Base-by-base conservation (phyloP, 2,329 filamentous ascomycete genomes). In the Colletotrichum somersetense region DNA sequence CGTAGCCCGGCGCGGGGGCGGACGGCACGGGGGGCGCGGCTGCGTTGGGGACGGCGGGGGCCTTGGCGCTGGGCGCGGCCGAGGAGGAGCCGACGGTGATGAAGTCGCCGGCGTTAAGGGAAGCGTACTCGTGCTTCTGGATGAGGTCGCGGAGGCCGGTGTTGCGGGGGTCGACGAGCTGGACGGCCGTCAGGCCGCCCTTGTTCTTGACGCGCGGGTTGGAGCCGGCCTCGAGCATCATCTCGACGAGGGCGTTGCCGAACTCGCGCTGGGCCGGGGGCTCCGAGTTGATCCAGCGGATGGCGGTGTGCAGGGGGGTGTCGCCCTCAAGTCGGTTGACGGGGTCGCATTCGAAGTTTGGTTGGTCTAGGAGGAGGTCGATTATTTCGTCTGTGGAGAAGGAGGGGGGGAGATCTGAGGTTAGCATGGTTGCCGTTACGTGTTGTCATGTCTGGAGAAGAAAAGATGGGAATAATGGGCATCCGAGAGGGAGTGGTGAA, bases 291-390 rank as follows among this genome's bases (percentile, higher is more conserved):
- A 92, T 88, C 87, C 90, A 96, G 78, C 92, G 89, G 76, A 96
- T 90, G 67, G 91, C 93, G 78, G 89, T 89, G 86, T 97, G 94
- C 71, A 97, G 87, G 40, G 93, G 93, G 2, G 93, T 95, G 82
- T 96, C 93, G 74, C 89, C 88, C 72, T 96, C 92, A 78, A 88
- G 80, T 76, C 88, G 89, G 84, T 91, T 92, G 77, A 91, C 78
- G 66, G 93, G 92, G 84, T 97, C 94, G 84, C 95, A 96, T 83
- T 96, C 94, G 81, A 97, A 91, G 76, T 92, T 90, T 76, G 92
- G 91, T 81, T 96, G 93, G 85, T 96, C 93, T 75, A 96, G 91
- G 69, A 97, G 90, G 77, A 90, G 83, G 83, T 97, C 93, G 79
- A 97, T 91, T 73, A 95, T 86, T 78, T 96, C 93, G 84, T 94